Base-by-base conservation (phyloP, 352 stramenopile species). In the Phytophthora nicotianae region DNA sequence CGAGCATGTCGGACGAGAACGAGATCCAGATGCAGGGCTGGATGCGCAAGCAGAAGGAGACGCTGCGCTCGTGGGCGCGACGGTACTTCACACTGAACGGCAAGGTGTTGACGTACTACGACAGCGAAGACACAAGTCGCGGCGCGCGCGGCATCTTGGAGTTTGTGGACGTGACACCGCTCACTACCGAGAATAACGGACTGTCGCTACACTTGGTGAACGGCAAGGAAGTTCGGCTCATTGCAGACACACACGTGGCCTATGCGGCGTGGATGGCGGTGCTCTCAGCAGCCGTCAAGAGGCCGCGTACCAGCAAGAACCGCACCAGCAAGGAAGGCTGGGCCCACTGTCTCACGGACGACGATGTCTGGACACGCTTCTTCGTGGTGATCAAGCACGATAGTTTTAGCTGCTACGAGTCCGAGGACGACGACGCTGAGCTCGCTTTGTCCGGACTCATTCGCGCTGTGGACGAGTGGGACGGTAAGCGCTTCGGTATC, bases 1-100 rank as follows among this genome's bases (percentile, higher is more conserved):
- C 79, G 23, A 55, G 48, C 16, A 62, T 76, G 35, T 89, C 77
- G 49, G 78, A 91, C 50, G 81, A 91, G 52, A 86, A 69, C 52
- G 82, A 89, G 46, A 77, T 91, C 57, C 77, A 89, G 52, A 91
- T 93, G 81, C 80, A 89, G 56, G 83, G 83, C 26, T 93, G 83
- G 83, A 93, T 93, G 83, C 75, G 79, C 27, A 93, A 93, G 62
- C 83, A 93, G 68, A 93, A 93, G 62, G 79, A 89, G 54, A 88
- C 83, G 58, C 68, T 89, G 61, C 79, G 79, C 26, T 88, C 75
- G 13, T 92, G 81, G 81, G 71, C 71, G 43, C 76, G 77, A 5
- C 74, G 83, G 29, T 93, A 89, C 64, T 93, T 93, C 61, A 86
- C 78, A 37, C 77, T 93, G 27, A 86, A 68, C 47, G 83, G 81